phyloP scores from a whole-genome alignment of 75 land plant species.

The Sequoiadendron giganteum region DNA sequence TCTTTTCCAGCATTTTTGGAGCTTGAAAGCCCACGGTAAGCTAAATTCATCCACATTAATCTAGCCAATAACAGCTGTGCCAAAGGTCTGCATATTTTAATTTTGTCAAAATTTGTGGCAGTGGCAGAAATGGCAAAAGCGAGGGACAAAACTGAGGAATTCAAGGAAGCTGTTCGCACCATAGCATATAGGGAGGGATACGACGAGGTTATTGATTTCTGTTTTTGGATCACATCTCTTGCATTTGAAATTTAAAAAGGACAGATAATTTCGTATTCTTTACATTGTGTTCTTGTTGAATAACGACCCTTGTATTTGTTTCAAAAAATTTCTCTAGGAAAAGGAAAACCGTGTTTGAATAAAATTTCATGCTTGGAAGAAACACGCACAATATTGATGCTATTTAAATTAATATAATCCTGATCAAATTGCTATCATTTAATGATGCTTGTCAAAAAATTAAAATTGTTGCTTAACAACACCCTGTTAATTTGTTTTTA shows the following conservation, averaged over 20 bases:
- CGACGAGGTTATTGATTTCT: slow-evolving; percentile 54
- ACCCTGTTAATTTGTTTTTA: not conserved
- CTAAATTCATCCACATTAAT: not conserved
- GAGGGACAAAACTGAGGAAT: slow-evolving; percentile 67
- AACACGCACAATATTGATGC: not conserved
- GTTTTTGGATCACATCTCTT: not conserved
- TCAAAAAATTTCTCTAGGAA: not conserved
- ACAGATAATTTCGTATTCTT: not conserved
- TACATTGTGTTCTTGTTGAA: not conserved
- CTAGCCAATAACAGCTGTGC: not conserved
- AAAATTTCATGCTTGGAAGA: not conserved
- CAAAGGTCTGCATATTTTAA: not conserved
- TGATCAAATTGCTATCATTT: not conserved
- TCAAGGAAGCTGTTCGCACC: slow-evolving; percentile 62
- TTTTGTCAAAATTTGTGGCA: slow-evolving; percentile 2
- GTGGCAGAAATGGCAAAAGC: slow-evolving; percentile 26
- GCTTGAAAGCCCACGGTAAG: not conserved
- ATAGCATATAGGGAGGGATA: slow-evolving; percentile 52
- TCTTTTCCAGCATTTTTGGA: no score
- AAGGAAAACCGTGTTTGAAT: not conserved
- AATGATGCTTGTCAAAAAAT: not conserved
- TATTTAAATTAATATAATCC: not conserved
- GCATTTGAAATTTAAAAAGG: not conserved
- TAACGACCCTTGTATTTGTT: not conserved
- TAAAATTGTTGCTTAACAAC: not conserved